Evolutionary conservation across 2,329 filamentous ascomycete species (phyloP).

Genomic region (Fusarium odoratissimum): DNA sequence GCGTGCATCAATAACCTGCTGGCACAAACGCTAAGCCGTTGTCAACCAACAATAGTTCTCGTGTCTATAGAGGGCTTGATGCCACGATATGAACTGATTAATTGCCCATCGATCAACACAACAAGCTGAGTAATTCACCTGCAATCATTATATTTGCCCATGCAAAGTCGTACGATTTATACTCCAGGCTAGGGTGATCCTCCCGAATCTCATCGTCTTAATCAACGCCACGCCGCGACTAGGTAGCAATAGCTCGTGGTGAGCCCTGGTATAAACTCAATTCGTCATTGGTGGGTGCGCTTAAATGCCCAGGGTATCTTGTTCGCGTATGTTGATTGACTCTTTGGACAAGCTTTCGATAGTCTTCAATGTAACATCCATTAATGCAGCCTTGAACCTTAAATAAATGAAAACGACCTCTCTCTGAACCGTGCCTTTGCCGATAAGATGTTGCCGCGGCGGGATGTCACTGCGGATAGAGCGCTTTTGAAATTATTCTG

Average conservation of each 20-base stretch:
- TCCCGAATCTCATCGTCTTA: not conserved
- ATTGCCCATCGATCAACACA: not conserved
- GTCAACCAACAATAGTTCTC: not conserved
- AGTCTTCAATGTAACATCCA: not conserved
- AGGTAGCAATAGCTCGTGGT: not conserved
- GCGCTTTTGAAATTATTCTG: not conserved
- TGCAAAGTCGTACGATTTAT: conserved; percentile 6
- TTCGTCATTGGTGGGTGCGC: not conserved
- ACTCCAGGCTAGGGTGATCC: not conserved
- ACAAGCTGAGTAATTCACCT: not conserved
- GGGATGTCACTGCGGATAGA: not conserved
- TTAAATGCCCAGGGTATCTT: not conserved
- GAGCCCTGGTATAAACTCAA: not conserved
- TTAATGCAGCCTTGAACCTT: not conserved
- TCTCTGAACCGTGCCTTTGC: not conserved
- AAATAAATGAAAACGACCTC: not conserved
- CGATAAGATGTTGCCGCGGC: not conserved
- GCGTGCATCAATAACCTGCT: not conserved
- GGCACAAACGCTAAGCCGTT: not conserved
- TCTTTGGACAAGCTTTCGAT: not conserved
- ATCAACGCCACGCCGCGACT: not conserved
- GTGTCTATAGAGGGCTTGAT: not conserved
- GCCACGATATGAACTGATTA: not conserved
- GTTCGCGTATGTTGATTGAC: not conserved
- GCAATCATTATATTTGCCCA: not conserved